Conservation (phyloP, 2,329 filamentous ascomycete species). For the Nothophoma quercina region DNA sequence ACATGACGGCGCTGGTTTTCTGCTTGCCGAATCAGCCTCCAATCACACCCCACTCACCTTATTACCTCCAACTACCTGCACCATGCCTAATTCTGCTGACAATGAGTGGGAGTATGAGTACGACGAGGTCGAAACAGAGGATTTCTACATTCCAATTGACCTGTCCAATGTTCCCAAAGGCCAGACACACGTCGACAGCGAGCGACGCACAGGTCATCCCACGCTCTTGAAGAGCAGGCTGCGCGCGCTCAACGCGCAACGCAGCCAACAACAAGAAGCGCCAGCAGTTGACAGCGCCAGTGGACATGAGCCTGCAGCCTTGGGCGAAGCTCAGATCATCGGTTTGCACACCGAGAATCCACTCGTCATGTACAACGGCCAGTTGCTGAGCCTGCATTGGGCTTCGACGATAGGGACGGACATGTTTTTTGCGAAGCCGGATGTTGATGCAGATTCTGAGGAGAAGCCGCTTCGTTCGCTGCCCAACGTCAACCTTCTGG, state of each 20-base stretch:
- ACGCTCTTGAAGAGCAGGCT: slow-evolving; percentile 39
- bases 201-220: slow-evolving; percentile 33
- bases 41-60: neutral
- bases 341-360: slow-evolving; percentile 80
- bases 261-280: slow-evolving; percentile 22
- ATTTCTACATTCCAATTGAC: slow-evolving; percentile 68
- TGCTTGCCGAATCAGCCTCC: neutral
- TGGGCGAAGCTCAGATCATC: slow-evolving; percentile 74
- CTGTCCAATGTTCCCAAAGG: slow-evolving; percentile 53
- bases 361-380: slow-evolving; percentile 79
- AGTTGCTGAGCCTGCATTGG: slow-evolving; percentile 83
- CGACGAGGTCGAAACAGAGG: slow-evolving; percentile 61
- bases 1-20: neutral
- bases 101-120: slow-evolving; percentile 71
- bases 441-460: slow-evolving; percentile 31
- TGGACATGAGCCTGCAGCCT: slow-evolving; percentile 22
- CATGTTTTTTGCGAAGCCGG: slow-evolving; percentile 67
- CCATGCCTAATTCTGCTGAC: slow-evolving; percentile 18
- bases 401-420: slow-evolving; percentile 84
- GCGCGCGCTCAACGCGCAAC: slow-evolving; percentile 37
- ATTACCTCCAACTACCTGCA: neutral
- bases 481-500: slow-evolving; percentile 71
- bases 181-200: slow-evolving; percentile 25
- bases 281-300: slow-evolving; percentile 13
- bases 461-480: slow-evolving; percentile 57